Percentiles rank a stretch among this genome's conserved stretches.
phyloP scores from a whole-genome alignment of 1,139 yeast genomes.

The Entelexis sorbosivorans region DNA sequence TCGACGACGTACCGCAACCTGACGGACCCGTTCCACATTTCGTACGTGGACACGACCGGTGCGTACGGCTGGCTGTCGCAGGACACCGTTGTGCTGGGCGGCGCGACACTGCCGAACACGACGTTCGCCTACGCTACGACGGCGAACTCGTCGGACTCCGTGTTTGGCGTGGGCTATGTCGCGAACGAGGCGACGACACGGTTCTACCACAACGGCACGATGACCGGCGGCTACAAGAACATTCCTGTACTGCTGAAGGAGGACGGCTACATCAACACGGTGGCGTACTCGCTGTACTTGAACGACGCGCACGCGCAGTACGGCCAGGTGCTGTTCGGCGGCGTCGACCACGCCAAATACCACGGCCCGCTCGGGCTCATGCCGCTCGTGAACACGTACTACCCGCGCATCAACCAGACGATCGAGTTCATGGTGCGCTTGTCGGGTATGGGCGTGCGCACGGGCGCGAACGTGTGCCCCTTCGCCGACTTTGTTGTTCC shows the following conservation, averaged over 20 bases:
- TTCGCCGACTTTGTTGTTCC: constrained; percentile 11
- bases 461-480: constrained; percentile 11
- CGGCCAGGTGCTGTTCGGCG: constrained; percentile 48
- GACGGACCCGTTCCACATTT: constrained; percentile 29
- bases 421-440: constrained; percentile 16
- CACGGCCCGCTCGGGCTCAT: constrained; percentile 36
- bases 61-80: constrained; percentile 54
- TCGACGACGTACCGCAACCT: constrained; percentile 14
- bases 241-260: constrained; percentile 20
- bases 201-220: constrained; percentile 4
- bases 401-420: not conserved
- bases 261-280: constrained; percentile 23
- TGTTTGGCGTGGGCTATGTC: constrained; percentile 45
- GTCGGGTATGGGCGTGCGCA: constrained; percentile 12
- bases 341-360: constrained; percentile 45
- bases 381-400: constrained; percentile 22
- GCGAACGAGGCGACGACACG: constrained; percentile 10
- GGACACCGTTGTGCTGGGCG: constrained; percentile 40
- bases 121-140: constrained; percentile 47
- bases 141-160: constrained; percentile 46
- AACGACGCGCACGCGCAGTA: constrained; percentile 33
- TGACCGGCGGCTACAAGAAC: constrained; percentile 19
- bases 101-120: constrained; percentile 36
- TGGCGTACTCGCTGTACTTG: constrained; percentile 47
- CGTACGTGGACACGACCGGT: constrained; percentile 49